A percentile compares a stretch with the other conserved stretches of the same genome.
Evolutionary conservation across 805 yeast species (phyloP).

Genomic region (Saccharomyces paradoxus): DNA sequence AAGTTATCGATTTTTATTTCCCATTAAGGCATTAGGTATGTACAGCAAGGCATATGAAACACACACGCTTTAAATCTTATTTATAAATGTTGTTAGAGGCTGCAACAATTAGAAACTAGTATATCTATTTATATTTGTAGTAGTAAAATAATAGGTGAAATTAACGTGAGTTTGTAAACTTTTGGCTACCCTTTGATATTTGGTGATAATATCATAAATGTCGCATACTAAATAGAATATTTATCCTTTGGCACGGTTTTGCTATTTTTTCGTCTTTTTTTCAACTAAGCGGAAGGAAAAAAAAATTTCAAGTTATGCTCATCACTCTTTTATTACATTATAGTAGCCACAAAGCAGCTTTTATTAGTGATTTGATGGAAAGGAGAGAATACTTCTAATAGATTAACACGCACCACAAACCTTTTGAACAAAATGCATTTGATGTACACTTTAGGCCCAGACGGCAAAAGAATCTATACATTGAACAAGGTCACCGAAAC

Average conservation of each 20-base stretch:
- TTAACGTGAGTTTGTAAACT: not conserved
- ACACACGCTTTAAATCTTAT: not conserved
- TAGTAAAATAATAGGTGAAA: not conserved
- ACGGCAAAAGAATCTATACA: constrained; percentile 94
- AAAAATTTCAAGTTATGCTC: not conserved
- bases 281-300: not conserved
- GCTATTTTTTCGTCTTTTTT: not conserved
- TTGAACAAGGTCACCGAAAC: constrained; percentile 68
- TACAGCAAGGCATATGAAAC: constrained; percentile 29
- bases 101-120: not conserved
- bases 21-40: constrained; percentile 88
- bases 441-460: constrained; percentile 92
- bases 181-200: not conserved
- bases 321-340: not conserved
- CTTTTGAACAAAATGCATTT: constrained; percentile 66
- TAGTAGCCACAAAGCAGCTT: not conserved
- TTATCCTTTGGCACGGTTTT: not conserved
- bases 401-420: not conserved
- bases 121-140: not conserved
- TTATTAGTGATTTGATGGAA: not conserved
- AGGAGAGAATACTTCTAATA: not conserved
- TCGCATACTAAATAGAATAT: not conserved
- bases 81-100: constrained; percentile 1
- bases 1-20: constrained; percentile 78
- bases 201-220: not conserved